Percentiles rank a stretch among this genome's conserved stretches.
Conservation (phyloP, 140 eudicot genomes). For the Ambrosia hybrid region DNA sequence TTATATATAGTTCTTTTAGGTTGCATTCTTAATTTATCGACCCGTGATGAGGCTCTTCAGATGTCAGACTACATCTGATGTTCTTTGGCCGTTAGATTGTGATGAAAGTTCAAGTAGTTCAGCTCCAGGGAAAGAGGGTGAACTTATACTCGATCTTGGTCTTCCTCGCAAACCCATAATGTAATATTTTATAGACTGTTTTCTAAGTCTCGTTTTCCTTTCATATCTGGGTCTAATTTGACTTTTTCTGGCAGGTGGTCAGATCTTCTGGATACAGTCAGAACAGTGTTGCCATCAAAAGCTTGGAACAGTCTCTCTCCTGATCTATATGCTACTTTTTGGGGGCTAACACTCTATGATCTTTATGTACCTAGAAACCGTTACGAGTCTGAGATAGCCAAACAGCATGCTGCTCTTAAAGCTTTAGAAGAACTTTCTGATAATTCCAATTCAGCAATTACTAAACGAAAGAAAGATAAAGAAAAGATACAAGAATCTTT, state of each 20-base stretch:
- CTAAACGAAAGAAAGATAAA: constrained; percentile 93
- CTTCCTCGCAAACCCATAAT: constrained; percentile 54
- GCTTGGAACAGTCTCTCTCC: constrained; percentile 99
- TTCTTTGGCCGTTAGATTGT: constrained; percentile 79
- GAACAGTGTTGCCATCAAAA: constrained; percentile 88
- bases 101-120: constrained; percentile 37
- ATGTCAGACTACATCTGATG: constrained; percentile 56
- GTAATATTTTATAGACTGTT: constrained; percentile 41
- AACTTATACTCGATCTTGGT: constrained; percentile 78
- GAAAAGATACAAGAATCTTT: constrained; percentile 93
- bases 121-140: constrained; percentile 50
- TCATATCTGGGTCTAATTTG: constrained; percentile 6
- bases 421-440: constrained; percentile 94
- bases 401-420: constrained; percentile 86
- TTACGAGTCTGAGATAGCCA: constrained; percentile 82
- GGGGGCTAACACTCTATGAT: constrained; percentile 99
- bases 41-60: constrained; percentile 98
- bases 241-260: constrained; percentile 72
- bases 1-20: constrained; percentile 39
- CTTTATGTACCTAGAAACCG: constrained; percentile 92
- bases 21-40: constrained; percentile 90
- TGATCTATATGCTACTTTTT: constrained; percentile 92
- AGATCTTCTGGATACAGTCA: constrained; percentile 79
- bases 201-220: background rate
- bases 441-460: constrained; percentile 93